Conservation (phyloP, 2,329 filamentous ascomycete species). For the Thielaviopsis euricoi region DNA sequence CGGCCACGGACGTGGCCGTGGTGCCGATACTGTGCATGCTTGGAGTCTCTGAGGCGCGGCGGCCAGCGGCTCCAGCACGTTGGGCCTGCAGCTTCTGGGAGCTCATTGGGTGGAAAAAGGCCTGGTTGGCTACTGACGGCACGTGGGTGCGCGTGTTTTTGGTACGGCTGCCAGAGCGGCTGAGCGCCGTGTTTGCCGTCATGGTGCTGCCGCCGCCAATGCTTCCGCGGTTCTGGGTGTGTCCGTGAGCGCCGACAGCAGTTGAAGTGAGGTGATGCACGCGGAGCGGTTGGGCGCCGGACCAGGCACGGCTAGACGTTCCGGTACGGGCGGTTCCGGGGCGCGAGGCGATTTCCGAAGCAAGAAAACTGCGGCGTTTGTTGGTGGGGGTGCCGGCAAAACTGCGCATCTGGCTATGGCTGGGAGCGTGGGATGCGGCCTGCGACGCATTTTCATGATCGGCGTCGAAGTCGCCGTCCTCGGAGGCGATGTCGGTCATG, state of each 20-base stretch:
- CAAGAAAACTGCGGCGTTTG: slow-evolving; percentile 23
- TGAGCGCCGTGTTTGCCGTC: slow-evolving; percentile 1
- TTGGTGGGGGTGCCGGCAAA: slow-evolving; percentile 17
- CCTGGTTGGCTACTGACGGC: slow-evolving; percentile 72
- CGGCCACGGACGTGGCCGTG: background rate
- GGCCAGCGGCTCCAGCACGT: slow-evolving; percentile 27
- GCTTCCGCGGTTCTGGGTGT: slow-evolving; percentile 6
- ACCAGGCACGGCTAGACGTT: slow-evolving; percentile 33
- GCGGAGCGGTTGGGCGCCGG: slow-evolving; percentile 39
- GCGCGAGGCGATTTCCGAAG: slow-evolving; percentile 30
- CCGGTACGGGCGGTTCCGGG: slow-evolving; percentile 38
- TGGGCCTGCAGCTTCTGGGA: slow-evolving; percentile 88
- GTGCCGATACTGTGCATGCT: slow-evolving; percentile 6
- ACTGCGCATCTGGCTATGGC: slow-evolving; percentile 3
- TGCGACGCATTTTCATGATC: slow-evolving; percentile 3
- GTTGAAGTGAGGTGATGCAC: slow-evolving; percentile 33
- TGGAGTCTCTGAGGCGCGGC: slow-evolving; percentile 3
- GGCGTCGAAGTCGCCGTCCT: slow-evolving; percentile 31
- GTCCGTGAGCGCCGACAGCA: slow-evolving; percentile 24
- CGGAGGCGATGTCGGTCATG: slow-evolving; percentile 48
- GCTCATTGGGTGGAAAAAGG: slow-evolving; percentile 94
- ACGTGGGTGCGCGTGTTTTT: slow-evolving; percentile 62
- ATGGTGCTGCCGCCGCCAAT: slow-evolving; percentile 7
- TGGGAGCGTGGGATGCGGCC: slow-evolving; percentile 14
- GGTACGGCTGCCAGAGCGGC: slow-evolving; percentile 7